Base-by-base conservation (phyloP, 352 stramenopile genomes). In the Phytophthora melonis region DNA sequence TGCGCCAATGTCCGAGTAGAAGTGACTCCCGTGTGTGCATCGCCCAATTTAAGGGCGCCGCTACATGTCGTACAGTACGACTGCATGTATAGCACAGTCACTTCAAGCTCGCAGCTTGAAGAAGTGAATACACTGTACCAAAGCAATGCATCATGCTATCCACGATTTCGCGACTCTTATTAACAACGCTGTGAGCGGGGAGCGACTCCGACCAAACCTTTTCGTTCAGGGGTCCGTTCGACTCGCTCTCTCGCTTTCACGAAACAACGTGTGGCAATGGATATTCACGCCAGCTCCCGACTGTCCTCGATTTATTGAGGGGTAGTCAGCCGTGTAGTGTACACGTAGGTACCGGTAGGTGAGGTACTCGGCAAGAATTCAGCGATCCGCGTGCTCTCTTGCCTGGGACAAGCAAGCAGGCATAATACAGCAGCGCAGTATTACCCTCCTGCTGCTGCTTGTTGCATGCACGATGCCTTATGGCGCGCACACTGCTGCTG, bases 341-440 rank as follows among this genome's bases (percentile, higher is more conserved):
- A 30, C 25, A 36, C 9, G 32, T 13, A 36, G 32, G 32, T 8
- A 36, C 32, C 1, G 9, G 32, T 10, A 36, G 8, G 32, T 3
- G 1, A 36, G 8, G 8, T 36, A 34, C 43, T 60, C 43, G 70
- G 32, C 23, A 63, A 70, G 53, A 65, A 74, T 70, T 74, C 68
- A 65, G 68, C 16, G 10, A 13, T 7, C 47, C n/a, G 45, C 41
- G 21, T 32, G 52, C 32, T 13, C 68, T 70, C 54, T 70, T 70
- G 59, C 63, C 53, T 74, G 68, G 34, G 68, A 70, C 68, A 70
- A 70, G 23, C 25, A 25, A 47, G 50, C 58, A 52, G 5, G 18
- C 3, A n/a, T 47, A n/a, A 52, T 27, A 36, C 32, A 36, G 7
- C 25, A 30, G 1, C 5, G 25, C 25, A 5, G 25, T 30, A 30